phyloP scores from a whole-genome alignment of 768 basidiomycete genomes.

The Auricularia heimuer region DNA sequence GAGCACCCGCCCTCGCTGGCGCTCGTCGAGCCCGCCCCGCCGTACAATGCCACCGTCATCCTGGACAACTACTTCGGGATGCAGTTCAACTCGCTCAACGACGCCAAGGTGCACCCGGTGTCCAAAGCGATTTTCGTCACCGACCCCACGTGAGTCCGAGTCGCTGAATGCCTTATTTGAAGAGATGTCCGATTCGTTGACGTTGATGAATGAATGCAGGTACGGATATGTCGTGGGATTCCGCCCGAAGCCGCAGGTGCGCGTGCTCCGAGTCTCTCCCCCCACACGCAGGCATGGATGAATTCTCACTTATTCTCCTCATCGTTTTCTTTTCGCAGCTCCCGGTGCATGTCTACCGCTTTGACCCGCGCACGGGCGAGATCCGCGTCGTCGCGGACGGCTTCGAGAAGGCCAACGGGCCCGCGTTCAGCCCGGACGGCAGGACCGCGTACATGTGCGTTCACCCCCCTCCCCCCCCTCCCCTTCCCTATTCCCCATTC shows the following conservation, averaged over 20 bases:
- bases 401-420: conserved; percentile 64
- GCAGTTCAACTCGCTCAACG: conserved; percentile 77
- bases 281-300: not conserved
- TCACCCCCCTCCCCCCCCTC: conserved; percentile 1
- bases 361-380: conserved; percentile 53
- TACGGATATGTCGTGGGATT: conserved; percentile 59
- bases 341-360: conserved; percentile 70
- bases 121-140: conserved; percentile 68
- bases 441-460: conserved; percentile 53
- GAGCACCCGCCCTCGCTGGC: conserved; percentile 48
- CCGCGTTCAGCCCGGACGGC: conserved; percentile 62
- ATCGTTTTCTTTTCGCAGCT: conserved; percentile 21
- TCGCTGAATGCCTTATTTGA: too few species aligned
- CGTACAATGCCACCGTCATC: conserved; percentile 57
- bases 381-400: conserved; percentile 68
- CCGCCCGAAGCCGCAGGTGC: conserved; percentile 41
- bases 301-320: not conserved
- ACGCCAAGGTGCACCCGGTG: conserved; percentile 60
- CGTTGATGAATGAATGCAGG: conserved; percentile 20
- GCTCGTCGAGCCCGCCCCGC: conserved; percentile 52
- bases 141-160: conserved; percentile 44
- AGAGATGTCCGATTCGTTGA: too few species aligned
- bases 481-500: not conserved
- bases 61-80: conserved; percentile 72
- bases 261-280: not conserved